Percentiles rank a stretch among this genome's conserved stretches.
Evolutionary conservation across 1,139 yeast genomes (phyloP).

Genomic region (Eremothecium cymbalariae): DNA sequence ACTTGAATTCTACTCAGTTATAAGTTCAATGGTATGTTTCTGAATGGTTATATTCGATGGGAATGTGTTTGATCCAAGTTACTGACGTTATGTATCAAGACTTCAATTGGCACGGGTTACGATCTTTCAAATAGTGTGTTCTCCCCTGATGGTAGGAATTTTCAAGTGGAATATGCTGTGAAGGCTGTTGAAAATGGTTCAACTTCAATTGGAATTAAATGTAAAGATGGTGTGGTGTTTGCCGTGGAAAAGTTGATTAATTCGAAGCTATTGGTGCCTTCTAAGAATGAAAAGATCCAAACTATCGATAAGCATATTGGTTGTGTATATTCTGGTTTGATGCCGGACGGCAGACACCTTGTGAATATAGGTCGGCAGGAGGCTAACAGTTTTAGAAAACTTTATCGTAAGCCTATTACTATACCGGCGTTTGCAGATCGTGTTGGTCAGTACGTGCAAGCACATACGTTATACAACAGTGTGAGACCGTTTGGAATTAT

Average conservation of each 20-base stretch:
- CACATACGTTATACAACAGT: constrained; percentile 90
- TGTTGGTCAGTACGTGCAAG: constrained; percentile 87
- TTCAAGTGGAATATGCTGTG: constrained; percentile 96
- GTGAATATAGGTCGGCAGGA: constrained; percentile 92
- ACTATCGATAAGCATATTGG: constrained; percentile 92
- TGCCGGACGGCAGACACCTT: constrained; percentile 94
- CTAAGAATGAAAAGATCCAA: constrained; percentile 82
- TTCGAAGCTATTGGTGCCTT: constrained; percentile 83
- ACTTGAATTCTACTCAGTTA: neutral
- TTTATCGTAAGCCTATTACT: constrained; percentile 69
- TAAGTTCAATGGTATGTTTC: constrained; percentile 1
- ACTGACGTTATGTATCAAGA: constrained; percentile 32
- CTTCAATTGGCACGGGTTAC: constrained; percentile 96
- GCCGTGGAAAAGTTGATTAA: constrained; percentile 92
- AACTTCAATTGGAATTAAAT: constrained; percentile 87
- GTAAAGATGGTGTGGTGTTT: constrained; percentile 84
- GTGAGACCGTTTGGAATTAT: constrained; percentile 96
- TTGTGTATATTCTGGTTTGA: constrained; percentile 85
- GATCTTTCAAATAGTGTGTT: constrained; percentile 91
- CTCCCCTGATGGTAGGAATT: constrained; percentile 87
- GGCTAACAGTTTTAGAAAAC: constrained; percentile 68
- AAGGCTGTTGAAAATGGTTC: constrained; percentile 98
- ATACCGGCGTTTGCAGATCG: constrained; percentile 80
- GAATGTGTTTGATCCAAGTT: neutral
- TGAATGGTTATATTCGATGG: no score